phyloP scores from a whole-genome alignment of 345 rosid species.

The Arabidopsis thaliana region TAIR10.1 NC_003074.8:21122501-21123000 shows the following conservation, averaged over 20 bases:
- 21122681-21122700: background rate
- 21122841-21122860: background rate
- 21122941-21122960: background rate
- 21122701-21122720: constrained; percentile 11
- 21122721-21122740: background rate
- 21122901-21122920: background rate
- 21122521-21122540: background rate
- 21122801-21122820: background rate
- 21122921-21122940: background rate
- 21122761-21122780: background rate
- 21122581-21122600: background rate
- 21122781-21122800: background rate
- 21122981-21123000: background rate
- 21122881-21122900: constrained; percentile 9
- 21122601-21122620: background rate
- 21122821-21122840: background rate
- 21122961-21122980: background rate
- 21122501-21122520: background rate
- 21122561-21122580: background rate
- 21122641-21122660: background rate
- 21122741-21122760: background rate
- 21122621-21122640: background rate
- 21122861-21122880: background rate
- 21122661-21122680: background rate
- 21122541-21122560: background rate